These are phyloP conservation scores for Citrus cavaleriei DNA, from an alignment of 345 rosid genomes.

Conservation along the genomic window DNA sequence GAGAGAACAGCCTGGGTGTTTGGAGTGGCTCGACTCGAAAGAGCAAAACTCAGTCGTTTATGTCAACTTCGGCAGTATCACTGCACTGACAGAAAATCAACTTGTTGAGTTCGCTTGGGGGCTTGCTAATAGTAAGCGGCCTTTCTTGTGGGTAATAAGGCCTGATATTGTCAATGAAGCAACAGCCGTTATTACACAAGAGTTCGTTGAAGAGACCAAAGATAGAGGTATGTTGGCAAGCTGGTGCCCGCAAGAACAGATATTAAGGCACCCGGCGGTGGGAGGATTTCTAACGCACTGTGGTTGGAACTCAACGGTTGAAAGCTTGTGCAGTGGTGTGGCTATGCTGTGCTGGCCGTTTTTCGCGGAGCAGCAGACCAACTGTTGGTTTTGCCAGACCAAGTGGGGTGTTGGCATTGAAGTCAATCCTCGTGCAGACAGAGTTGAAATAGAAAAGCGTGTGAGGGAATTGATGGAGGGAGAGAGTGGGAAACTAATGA, in stretches of 20 bases:
- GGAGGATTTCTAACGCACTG: constrained; percentile 9
- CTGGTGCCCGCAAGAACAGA: constrained; percentile 15
- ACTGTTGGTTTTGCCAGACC: background rate
- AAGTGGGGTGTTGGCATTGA: constrained; percentile 20
- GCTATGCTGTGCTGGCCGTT: constrained; percentile 16
- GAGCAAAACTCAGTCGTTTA: constrained; percentile 5
- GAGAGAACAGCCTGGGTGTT: background rate
- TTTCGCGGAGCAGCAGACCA: constrained; percentile 5
- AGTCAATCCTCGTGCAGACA: background rate
- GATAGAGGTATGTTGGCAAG: background rate
- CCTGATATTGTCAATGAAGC: constrained; percentile 11
- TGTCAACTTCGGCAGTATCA: constrained; percentile 7
- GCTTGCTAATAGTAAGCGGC: constrained; percentile 13
- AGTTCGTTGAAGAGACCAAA: constrained; percentile 2
- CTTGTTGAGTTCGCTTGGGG: constrained; percentile 25
- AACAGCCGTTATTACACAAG: constrained; percentile 8
- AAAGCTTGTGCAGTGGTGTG: background rate
- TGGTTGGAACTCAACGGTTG: constrained; percentile 10
- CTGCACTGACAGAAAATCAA: constrained; percentile 13
- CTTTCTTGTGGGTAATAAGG: constrained; percentile 26
- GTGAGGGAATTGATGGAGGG: constrained; percentile 23
- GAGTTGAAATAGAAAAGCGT: constrained; percentile 13
- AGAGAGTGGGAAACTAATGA: constrained; percentile 8
- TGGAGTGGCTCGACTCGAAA: constrained; percentile 7
- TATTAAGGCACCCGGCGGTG: constrained; percentile 6